A percentile compares a stretch with the other conserved stretches of the same genome.
Conservation (phyloP, 805 yeast species). For the Myxozyma kluyveri region DNA sequence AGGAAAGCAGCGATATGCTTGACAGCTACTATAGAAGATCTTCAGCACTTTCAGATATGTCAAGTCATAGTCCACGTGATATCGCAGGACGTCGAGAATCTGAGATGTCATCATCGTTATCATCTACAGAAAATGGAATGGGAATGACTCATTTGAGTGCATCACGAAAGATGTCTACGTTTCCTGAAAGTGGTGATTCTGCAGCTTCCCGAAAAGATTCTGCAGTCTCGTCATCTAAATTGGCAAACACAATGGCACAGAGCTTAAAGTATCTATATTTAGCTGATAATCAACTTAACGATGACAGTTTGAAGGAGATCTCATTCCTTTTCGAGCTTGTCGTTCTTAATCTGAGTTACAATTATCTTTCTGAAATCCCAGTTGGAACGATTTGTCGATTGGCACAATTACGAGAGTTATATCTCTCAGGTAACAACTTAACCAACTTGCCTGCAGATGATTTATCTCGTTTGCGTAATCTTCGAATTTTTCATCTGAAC, state of each 20-base stretch:
- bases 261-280: constrained; percentile 58
- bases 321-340: constrained; percentile 58
- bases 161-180: not conserved
- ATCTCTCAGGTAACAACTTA: constrained; percentile 78
- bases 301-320: constrained; percentile 69
- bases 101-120: not conserved
- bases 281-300: constrained; percentile 81
- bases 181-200: not conserved
- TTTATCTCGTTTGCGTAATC: constrained; percentile 56
- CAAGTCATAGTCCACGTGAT: constrained; percentile 15
- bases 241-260: constrained; percentile 42
- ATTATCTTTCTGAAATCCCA: constrained; percentile 79
- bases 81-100: not conserved
- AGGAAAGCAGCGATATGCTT: constrained; percentile 2
- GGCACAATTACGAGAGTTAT: constrained; percentile 58
- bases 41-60: constrained; percentile 17
- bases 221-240: constrained; percentile 12
- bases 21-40: constrained; percentile 6
- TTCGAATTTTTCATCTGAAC: constrained; percentile 67
- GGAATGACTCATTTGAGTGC: too few species aligned
- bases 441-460: constrained; percentile 83
- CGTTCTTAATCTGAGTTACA: constrained; percentile 74
- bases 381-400: constrained; percentile 62
- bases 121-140: constrained; percentile 1
- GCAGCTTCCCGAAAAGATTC: constrained; percentile 21